These are phyloP conservation scores for Diaporthe citrichinensis DNA, from an alignment of 2,329 filamentous ascomycete genomes.

Conservation along the genomic window DNA sequence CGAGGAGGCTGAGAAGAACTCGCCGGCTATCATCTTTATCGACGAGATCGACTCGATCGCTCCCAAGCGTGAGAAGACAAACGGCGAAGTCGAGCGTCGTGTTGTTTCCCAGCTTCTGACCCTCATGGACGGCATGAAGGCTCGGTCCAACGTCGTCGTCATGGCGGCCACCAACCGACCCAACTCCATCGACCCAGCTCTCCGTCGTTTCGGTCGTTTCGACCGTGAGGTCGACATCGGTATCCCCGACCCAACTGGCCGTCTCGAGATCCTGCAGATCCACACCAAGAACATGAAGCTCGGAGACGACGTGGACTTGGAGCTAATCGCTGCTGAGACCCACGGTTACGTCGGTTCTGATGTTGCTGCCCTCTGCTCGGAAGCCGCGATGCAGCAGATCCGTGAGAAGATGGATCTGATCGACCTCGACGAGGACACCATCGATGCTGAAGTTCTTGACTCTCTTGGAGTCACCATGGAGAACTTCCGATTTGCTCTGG, in stretches of 20 bases:
- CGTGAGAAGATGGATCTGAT: conserved; percentile 99
- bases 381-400: conserved; percentile 99
- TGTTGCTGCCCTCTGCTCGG: conserved; percentile 97
- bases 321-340: conserved; percentile 96
- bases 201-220: conserved; percentile 98
- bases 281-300: conserved; percentile 99
- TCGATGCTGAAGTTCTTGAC: conserved; percentile 97
- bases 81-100: conserved; percentile 98
- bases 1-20: conserved; percentile 99
- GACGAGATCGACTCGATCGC: conserved; percentile 99
- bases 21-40: conserved; percentile 99
- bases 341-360: conserved; percentile 99
- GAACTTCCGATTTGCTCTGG: conserved; percentile 99
- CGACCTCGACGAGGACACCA: conserved; percentile 98
- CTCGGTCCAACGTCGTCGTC: conserved; percentile 96
- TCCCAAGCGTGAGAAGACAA: conserved; percentile 99
- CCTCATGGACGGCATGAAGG: conserved; percentile 99
- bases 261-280: conserved; percentile 98
- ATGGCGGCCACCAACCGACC: conserved; percentile 99
- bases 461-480: conserved; percentile 99
- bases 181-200: conserved; percentile 97
- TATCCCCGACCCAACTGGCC: conserved; percentile 96
- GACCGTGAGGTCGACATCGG: conserved; percentile 99
- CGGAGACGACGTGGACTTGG: conserved; percentile 94
- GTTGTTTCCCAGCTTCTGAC: conserved; percentile 96